Evolutionary conservation across 345 rosid genomes (phyloP).

Genomic region (Cardamine chenopodiifolia): DNA sequence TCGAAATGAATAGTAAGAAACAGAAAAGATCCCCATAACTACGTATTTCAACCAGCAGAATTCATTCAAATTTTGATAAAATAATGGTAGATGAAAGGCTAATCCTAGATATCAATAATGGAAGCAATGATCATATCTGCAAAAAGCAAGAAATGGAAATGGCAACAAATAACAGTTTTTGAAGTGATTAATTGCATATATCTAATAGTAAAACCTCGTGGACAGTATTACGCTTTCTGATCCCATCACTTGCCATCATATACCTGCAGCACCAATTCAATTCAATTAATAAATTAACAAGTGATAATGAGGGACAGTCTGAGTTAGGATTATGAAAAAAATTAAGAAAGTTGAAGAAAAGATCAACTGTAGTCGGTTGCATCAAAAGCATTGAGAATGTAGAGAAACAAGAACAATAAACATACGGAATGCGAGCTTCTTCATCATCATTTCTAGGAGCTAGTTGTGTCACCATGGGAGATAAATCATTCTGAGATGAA

Average conservation of each 20-base stretch:
- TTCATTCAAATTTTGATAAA: neutral
- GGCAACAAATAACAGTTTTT: neutral
- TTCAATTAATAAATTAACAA: neutral
- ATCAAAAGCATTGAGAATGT: neutral
- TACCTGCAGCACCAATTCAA: slow-evolving; percentile 53
- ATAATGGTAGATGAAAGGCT: neutral
- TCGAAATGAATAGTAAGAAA: neutral
- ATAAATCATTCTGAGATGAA: slow-evolving; percentile 68
- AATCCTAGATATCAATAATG: neutral
- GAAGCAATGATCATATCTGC: neutral
- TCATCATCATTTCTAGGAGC: slow-evolving; percentile 64
- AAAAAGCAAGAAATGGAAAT: neutral
- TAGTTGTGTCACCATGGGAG: slow-evolving; percentile 75
- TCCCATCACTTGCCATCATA: slow-evolving; percentile 91
- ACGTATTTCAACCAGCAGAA: neutral
- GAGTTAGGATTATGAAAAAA: neutral
- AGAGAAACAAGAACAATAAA: slow-evolving; percentile 7
- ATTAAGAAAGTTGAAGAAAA: neutral
- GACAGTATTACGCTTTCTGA: slow-evolving; percentile 57
- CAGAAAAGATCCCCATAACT: slow-evolving; percentile 13
- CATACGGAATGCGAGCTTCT: slow-evolving; percentile 84
- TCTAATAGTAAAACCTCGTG: slow-evolving; percentile 54
- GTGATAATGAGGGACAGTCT: neutral
- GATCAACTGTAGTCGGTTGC: neutral
- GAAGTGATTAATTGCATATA: neutral